Evolutionary conservation across 495 filamentous ascomycete genomes (phyloP), one percentile per base, ranked within the genome.

Genomic region (Mytilinidion resinicola): DNA sequence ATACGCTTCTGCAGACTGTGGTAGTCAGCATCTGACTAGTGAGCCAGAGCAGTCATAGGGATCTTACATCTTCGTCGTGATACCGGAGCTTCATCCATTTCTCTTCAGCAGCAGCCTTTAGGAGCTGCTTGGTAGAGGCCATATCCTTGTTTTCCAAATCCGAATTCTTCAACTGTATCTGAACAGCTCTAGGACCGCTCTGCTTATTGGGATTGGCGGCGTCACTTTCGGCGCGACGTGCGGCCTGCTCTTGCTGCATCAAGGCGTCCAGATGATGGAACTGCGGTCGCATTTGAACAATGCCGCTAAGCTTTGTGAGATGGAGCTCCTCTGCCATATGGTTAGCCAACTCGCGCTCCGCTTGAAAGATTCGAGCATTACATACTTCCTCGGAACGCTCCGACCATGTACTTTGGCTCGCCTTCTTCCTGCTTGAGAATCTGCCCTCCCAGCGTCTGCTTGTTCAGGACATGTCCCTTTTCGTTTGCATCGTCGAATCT

Each of bases 191-290:
- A 34, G 85, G 81, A 67, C 85, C 83, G 17, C 59, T 61, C 34
- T 76, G 71, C 5, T 72, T 71, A 4, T 73, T 67, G 20, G 78
- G 70, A n/a, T 71, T 70, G 4, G 66, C 63, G 4, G 67, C 66
- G 6, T 80, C 69, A 8, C 72, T 70, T 56, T 79, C 74, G 19
- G 64, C 52, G 19, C 69, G 66, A 38, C 62, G 55, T 11, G 59
- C 47, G 12, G 56, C 46, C 17, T 68, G 73, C 11, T 74, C 68
- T 1, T 71, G 53, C 70, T 88, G 85, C 38, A 79, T 72, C 43
- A 80, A 51, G 0, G 88, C 87, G 69, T 91, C 88, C 21, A 91
- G 65, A 67, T 91, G 87, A 62, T 86, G 82, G 60, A 88, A 81
- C 61, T 90, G 84, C 4, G 88, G 85, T 4, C 86, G 81, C 63